phyloP scores from a whole-genome alignment of 129 eudicot species.

The Ambrosia trifida region DNA sequence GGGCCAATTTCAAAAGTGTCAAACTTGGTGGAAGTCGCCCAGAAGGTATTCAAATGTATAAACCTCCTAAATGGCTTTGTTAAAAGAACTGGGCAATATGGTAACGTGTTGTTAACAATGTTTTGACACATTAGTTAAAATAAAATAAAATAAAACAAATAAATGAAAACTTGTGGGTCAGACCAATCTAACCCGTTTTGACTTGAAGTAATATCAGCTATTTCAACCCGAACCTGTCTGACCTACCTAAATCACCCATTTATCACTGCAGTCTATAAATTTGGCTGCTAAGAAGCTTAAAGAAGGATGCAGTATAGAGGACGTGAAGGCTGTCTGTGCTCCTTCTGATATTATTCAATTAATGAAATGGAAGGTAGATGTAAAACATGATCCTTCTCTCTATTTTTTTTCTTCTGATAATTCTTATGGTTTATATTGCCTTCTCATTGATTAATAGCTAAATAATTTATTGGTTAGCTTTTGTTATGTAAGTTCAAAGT shows the following conservation, averaged over 20 bases:
- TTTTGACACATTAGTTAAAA: background rate
- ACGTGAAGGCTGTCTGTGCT: slow-evolving; percentile 74
- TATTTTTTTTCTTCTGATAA: background rate
- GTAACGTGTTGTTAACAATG: background rate
- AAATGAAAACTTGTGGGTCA: background rate
- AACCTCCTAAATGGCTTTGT: background rate
- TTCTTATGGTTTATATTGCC: background rate
- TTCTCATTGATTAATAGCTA: background rate
- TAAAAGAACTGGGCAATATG: background rate
- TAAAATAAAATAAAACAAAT: too few relatives aligned
- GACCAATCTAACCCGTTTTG: background rate
- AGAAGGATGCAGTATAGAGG: slow-evolving; percentile 62
- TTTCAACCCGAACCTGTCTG: background rate
- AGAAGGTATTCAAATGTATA: background rate
- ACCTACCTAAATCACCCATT: background rate
- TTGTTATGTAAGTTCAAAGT: background rate
- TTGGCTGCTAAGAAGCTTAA: slow-evolving; percentile 69
- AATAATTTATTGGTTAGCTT: background rate
- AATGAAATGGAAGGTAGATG: slow-evolving; percentile 71
- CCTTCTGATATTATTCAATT: slow-evolving; percentile 57
- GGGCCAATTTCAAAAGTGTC: background rate
- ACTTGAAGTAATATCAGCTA: background rate
- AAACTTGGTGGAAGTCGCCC: slow-evolving; percentile 1
- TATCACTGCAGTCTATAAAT: slow-evolving; percentile 60
- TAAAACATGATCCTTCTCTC: background rate